A percentile compares a stretch with the other conserved stretches of the same genome.
phyloP scores from a whole-genome alignment of 345 rosid genomes.

The Populus simonii region DNA sequence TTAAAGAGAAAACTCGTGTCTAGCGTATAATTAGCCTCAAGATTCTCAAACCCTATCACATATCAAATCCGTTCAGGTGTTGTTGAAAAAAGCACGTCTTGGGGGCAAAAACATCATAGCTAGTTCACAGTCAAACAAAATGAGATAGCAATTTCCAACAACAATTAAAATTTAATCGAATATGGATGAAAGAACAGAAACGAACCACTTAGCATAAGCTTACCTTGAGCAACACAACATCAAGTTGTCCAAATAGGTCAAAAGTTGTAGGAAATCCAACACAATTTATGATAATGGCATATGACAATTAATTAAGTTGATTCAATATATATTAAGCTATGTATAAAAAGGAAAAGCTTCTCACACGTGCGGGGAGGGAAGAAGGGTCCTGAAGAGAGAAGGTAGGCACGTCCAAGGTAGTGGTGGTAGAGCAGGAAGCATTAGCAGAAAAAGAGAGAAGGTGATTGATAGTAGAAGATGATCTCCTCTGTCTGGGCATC shows the following conservation, averaged over 20 bases:
- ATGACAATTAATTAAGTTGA: neutral
- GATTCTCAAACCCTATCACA: no score
- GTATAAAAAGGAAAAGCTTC: constrained; percentile 8
- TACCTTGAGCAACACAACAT: neutral
- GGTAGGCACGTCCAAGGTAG: constrained; percentile 49
- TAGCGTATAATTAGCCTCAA: no score
- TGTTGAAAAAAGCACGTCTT: no score
- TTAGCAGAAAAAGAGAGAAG: constrained; percentile 24
- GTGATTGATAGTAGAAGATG: constrained; percentile 52
- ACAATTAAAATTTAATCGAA: neutral
- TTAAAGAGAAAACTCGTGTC: no score
- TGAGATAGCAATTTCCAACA: neutral
- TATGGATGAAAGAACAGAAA: neutral
- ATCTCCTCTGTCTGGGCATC: constrained; percentile 82
- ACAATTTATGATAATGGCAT: neutral
- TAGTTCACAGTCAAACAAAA: neutral
- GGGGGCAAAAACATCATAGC: neutral
- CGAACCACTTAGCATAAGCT: neutral
- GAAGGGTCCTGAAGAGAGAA: constrained; percentile 9
- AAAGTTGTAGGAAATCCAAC: neutral
- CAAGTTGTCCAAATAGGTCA: no score
- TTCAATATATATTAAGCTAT: neutral
- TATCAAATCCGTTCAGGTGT: no score
- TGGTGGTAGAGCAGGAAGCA: constrained; percentile 19
- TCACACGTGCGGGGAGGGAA: constrained; percentile 70